These are phyloP conservation scores for Carex sylvatica DNA, from an alignment of 202 grass and related monocot species.

Conservation along the genomic window DNA sequence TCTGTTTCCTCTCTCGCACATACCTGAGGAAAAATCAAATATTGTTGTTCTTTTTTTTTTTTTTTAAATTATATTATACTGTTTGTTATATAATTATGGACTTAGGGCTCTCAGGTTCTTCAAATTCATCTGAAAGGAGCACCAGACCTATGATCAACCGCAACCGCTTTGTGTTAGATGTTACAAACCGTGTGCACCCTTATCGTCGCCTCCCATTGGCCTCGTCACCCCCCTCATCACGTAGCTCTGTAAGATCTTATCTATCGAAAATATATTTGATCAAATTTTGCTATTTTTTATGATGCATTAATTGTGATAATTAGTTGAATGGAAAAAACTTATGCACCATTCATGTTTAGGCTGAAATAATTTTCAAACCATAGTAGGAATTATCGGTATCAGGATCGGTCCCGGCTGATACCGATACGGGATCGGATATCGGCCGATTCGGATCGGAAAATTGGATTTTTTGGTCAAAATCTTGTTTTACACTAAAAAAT, in stretches of 20 bases:
- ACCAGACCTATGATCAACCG: not conserved
- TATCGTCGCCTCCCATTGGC: slow-evolving; percentile 48
- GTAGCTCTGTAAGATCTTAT: slow-evolving; percentile 41
- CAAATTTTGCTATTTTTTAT: not conserved
- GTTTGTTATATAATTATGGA: slow-evolving; percentile 61
- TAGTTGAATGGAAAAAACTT: not conserved
- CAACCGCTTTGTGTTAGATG: slow-evolving; percentile 36
- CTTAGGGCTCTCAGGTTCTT: slow-evolving; percentile 48
- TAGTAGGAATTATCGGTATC: too few species aligned
- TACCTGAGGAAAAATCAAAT: too few species aligned
- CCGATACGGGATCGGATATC: too few species aligned
- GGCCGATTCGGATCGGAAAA: too few species aligned
- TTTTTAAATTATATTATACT: not conserved
- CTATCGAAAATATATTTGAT: not conserved
- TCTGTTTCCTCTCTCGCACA: too few species aligned
- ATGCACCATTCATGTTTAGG: not conserved
- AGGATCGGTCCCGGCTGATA: too few species aligned
- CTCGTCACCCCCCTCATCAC: slow-evolving; percentile 34
- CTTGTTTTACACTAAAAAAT: too few species aligned
- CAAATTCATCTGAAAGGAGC: slow-evolving; percentile 52
- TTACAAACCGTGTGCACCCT: slow-evolving; percentile 34
- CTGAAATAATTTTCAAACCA: too few species aligned
- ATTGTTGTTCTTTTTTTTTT: not conserved
- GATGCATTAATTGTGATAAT: not conserved
- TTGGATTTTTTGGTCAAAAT: too few species aligned